phyloP scores from a whole-genome alignment of 441 rosid species.

The Bocquillonia castaneifolia region DNA sequence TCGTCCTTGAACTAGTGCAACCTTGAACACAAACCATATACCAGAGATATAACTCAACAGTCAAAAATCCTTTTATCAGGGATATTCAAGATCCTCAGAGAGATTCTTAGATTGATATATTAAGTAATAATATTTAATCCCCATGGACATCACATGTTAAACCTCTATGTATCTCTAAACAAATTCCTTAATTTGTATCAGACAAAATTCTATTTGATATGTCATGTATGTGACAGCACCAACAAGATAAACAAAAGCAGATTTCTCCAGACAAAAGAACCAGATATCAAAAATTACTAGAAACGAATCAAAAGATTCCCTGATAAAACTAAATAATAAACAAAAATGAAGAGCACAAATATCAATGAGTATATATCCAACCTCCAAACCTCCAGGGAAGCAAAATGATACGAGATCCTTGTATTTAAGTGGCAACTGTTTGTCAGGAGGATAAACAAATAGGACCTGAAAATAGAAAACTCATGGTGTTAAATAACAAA shows the following conservation, averaged over 20 bases:
- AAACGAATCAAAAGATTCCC: neutral
- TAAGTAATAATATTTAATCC: neutral
- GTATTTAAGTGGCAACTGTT: constrained; percentile 67
- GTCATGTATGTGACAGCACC: neutral
- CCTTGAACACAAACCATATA: neutral
- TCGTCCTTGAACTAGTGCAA: neutral
- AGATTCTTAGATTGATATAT: neutral
- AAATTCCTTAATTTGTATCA: neutral
- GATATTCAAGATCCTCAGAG: neutral
- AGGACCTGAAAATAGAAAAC: constrained; percentile 51
- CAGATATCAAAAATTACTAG: neutral
- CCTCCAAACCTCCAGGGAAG: constrained; percentile 96
- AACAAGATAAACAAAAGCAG: neutral
- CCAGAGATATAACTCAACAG: neutral
- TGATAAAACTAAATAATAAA: neutral
- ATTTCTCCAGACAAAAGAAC: neutral
- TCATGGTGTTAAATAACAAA: constrained; percentile 23
- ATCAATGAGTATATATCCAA: constrained; percentile 27
- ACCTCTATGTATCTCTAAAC: neutral
- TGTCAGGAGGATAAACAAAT: constrained; percentile 87
- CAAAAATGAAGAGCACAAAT: neutral
- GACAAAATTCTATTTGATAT: neutral
- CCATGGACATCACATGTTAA: neutral
- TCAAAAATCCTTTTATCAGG: neutral
- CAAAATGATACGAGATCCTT: constrained; percentile 93